Conservation (phyloP, 495 filamentous ascomycete species). For the Daldinia loculata region DNA sequence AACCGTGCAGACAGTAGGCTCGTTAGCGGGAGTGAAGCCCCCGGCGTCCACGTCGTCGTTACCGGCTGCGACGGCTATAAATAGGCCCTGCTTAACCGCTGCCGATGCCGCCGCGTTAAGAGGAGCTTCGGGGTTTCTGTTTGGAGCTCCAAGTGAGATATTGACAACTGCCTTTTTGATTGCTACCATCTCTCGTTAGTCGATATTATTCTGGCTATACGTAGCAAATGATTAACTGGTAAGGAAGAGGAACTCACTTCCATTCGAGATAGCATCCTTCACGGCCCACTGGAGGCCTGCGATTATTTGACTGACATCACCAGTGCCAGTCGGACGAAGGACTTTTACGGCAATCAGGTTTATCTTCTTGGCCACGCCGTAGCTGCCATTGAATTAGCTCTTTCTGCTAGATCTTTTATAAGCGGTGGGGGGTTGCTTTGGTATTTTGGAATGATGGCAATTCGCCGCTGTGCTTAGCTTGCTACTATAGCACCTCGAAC, state of each 20-base stretch:
- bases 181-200: slow-evolving; percentile 19
- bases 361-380: slow-evolving; percentile 50
- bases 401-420: too few relatives aligned
- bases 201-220: not conserved
- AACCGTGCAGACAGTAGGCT: slow-evolving; percentile 60
- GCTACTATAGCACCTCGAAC: slow-evolving; percentile 23
- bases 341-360: slow-evolving; percentile 50
- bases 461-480: slow-evolving; percentile 16
- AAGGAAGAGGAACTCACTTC: slow-evolving; percentile 24
- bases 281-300: slow-evolving; percentile 60
- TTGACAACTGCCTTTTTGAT: slow-evolving; percentile 51
- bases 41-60: slow-evolving; percentile 48
- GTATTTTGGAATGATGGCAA: slow-evolving; percentile 31
- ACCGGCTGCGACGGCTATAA: slow-evolving; percentile 57
- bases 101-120: slow-evolving; percentile 54
- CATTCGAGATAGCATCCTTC: slow-evolving; percentile 46
- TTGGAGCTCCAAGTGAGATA: slow-evolving; percentile 59
- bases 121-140: slow-evolving; percentile 42
- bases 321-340: slow-evolving; percentile 51
- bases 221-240: not conserved
- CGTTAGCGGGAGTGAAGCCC: slow-evolving; percentile 57
- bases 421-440: not conserved
- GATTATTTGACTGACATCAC: slow-evolving; percentile 55
- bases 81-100: slow-evolving; percentile 53
- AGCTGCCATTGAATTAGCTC: not conserved